Evolutionary conservation across 1,139 yeast genomes (phyloP), one percentile per base, ranked within the genome.

Genomic region (Candida mesenterica): DNA sequence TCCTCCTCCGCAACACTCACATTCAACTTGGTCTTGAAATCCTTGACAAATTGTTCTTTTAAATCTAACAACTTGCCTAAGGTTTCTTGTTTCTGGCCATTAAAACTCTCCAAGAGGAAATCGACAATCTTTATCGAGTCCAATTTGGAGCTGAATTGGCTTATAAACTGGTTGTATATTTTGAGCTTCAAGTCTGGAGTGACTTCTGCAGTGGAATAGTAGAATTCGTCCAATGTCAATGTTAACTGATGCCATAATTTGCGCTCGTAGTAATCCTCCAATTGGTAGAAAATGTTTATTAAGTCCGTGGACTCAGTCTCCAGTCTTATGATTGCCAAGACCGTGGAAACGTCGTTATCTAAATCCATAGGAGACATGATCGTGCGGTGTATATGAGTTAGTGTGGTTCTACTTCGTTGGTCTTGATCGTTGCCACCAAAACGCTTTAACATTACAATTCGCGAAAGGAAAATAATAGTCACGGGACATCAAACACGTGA

Each of bases 181-280:
- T 81, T 77, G 49, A 81, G 60, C 32, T 61, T 65, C 15, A 81
- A 72, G 31, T 64, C 69, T 19, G 74, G 73, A 5, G 45, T 31
- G 14, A 41, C 48, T 3, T 41, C 49, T 9, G 36, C 34, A 39
- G 71, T 68, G 32, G 50, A 52, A 33, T 61, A 65, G 59, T 81
- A 87, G 48, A 86, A 75, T 42, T 73, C 75, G 34, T 75, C 75
- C 42, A 92, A 68, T 12, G 78, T 63, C 42, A 77, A 75, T 2
- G 97, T 87, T 55, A 92, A 75, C 64, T 87, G 95, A 54, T 70
- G 77, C 81, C 81, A 77, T 51, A 77, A 72, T 68, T 87, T 88
- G 50, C 96, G 75, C 57, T 90, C 97, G 64, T 88, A 86, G 44
- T 71, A 71, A 51, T 89, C 96, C 55, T 90, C 97, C 56, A 92